Base-by-base conservation (phyloP, 192 early-diverging fungal species). In the Umbelopsis ramanniana region DNA sequence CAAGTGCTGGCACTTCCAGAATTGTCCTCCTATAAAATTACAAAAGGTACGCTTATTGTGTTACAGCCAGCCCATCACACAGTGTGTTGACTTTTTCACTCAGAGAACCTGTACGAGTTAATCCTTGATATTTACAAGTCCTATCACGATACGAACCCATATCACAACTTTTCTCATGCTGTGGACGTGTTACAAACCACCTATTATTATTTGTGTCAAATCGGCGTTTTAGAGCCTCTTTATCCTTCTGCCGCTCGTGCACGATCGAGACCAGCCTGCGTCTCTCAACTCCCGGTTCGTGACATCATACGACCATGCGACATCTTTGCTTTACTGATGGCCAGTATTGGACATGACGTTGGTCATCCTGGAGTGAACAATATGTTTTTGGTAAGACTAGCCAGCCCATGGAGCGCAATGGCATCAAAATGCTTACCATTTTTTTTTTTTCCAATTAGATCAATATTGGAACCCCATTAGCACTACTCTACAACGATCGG, bases 291-390 rank as follows among this genome's bases (percentile, higher is more conserved):
- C 81, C 83, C 83, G 66, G 72, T 82, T n/a, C 79, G 78, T 66
- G 81, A 84, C 43, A 75, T 85, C 9, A 68, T 89, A 26, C 72
- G 78, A n/a, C 77, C 84, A 2, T 84, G 81, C 5, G 91, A 93
- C 52, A 83, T 84, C n/a, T 88, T 93, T 77, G 93, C 92, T 3
- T 80, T 93, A 11, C 78, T 95, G 9, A 82, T 94, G 4, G 89
- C 92, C 35, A 88, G 88, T 21, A 89, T 94, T 68, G 90, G 90
- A 48, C 93, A 94, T 71, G 93, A 94, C 77, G 85, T 93, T 46
- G 92, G 89, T 17, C 97, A 98, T 79, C 97, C 96, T 14, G 97
- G 97, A 19, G 92, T 97, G 38, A 97, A 94, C 82, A 98, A 98
- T 79, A 87, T 88, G 70, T 98, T 96, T 73, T 89, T 98, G 86